Conservation (phyloP, 768 basidiomycete genomes). For the Sporobolomyces phaffii region DNA sequence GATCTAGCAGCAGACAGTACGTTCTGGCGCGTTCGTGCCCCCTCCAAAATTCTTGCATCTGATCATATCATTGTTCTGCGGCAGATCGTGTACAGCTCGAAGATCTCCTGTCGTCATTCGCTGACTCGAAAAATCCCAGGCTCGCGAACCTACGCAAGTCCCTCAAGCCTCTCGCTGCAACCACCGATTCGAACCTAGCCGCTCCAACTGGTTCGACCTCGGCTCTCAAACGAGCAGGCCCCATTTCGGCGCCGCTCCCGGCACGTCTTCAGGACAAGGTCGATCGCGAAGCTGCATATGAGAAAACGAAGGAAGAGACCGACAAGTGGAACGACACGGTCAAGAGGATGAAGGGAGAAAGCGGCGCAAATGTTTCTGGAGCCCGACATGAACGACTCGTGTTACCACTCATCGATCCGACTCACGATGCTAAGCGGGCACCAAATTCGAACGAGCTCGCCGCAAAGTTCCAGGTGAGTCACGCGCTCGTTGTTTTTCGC, state of each 20-base stretch:
- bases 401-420: slow-evolving; percentile 32
- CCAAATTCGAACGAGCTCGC: slow-evolving; percentile 67
- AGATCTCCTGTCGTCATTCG: slow-evolving; percentile 36
- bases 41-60: not conserved
- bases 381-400: slow-evolving; percentile 38
- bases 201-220: slow-evolving; percentile 28
- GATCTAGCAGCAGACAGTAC: slow-evolving; percentile 36
- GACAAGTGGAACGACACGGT: slow-evolving; percentile 90
- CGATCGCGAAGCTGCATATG: slow-evolving; percentile 89
- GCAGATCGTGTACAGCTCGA: slow-evolving; percentile 39
- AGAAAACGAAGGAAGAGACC: slow-evolving; percentile 83
- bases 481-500: not conserved
- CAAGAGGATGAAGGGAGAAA: slow-evolving; percentile 80
- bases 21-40: not conserved
- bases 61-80: no score
- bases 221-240: slow-evolving; percentile 35
- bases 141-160: slow-evolving; percentile 39
- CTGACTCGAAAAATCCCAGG: slow-evolving; percentile 46
- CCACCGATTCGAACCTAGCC: slow-evolving; percentile 10
- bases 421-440: slow-evolving; percentile 27
- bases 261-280: slow-evolving; percentile 79
- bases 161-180: slow-evolving; percentile 39
- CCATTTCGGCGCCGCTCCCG: slow-evolving; percentile 76
- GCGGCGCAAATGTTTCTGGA: slow-evolving; percentile 44
- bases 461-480: slow-evolving; percentile 72